These are phyloP conservation scores for Ligustrum vulgare DNA, from an alignment of 257 asterid species.

Conservation along the genomic window DNA sequence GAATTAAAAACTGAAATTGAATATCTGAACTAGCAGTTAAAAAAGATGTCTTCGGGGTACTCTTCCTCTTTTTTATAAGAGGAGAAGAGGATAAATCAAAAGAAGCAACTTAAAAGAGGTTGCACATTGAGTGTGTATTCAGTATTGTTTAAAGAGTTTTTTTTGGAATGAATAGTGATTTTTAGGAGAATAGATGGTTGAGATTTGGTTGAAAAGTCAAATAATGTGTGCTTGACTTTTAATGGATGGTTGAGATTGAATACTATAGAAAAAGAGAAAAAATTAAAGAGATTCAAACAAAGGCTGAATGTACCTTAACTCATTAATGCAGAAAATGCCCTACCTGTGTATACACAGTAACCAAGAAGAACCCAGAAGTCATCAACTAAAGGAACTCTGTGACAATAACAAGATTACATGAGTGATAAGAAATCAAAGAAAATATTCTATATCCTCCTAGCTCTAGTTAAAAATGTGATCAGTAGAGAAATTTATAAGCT, in stretches of 20 bases:
- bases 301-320: neutral
- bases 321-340: constrained; percentile 15
- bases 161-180: too few relatives aligned
- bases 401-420: constrained; percentile 22
- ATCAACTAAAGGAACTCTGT: constrained; percentile 85
- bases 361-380: constrained; percentile 88
- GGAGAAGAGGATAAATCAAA: neutral
- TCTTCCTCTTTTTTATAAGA: neutral
- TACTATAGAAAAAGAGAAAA: too few relatives aligned
- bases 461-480: constrained; percentile 12
- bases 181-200: too few relatives aligned
- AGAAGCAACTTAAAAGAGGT: neutral
- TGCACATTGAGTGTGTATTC: too few relatives aligned
- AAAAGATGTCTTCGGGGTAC: neutral
- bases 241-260: too few relatives aligned
- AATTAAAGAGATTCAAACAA: too few relatives aligned
- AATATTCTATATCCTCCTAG: constrained; percentile 2
- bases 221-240: too few relatives aligned
- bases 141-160: too few relatives aligned
- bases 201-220: too few relatives aligned
- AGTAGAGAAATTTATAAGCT: neutral
- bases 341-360: constrained; percentile 63
- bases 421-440: neutral
- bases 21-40: neutral
- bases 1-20: neutral